Evolutionary conservation across 78 protist species (phyloP).

Genomic region (Guillardia theta): DNA sequence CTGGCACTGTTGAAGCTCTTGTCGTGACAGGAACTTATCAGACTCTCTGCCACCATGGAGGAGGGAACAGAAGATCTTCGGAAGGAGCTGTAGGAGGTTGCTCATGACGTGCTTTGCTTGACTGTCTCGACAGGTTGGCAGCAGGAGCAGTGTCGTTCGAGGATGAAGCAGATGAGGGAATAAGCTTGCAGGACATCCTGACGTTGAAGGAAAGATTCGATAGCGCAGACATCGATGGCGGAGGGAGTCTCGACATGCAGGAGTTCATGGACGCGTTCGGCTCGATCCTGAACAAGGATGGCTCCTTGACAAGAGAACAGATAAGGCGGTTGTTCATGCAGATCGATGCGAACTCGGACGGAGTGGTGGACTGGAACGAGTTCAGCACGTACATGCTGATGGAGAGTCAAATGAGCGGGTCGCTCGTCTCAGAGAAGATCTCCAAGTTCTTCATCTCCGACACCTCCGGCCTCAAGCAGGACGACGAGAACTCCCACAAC

Average conservation of each 20-base stretch:
- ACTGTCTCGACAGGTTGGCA: too few relatives aligned
- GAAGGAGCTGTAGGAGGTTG: too few relatives aligned
- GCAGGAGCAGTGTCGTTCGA: too few relatives aligned
- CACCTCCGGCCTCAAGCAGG: not conserved
- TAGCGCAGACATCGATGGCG: not conserved
- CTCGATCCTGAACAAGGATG: conserved; percentile 7
- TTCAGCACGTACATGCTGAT: conserved; percentile 21
- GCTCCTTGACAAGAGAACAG: not conserved
- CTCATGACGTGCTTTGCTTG: too few relatives aligned
- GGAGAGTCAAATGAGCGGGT: not conserved
- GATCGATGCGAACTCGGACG: not conserved
- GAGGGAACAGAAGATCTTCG: too few relatives aligned
- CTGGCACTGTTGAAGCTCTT: too few relatives aligned
- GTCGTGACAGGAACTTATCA: too few relatives aligned
- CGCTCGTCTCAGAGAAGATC: not conserved
- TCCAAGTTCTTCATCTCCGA: not conserved
- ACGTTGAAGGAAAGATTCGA: not conserved
- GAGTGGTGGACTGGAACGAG: not conserved
- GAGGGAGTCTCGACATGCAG: not conserved
- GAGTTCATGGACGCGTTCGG: not conserved
- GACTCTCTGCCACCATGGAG: too few relatives aligned
- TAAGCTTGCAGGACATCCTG: not conserved
- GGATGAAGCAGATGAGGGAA: not conserved
- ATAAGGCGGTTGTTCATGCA: not conserved
- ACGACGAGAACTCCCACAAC: not conserved